Conservation (phyloP, 1,139 yeast species). For the Hanseniaspora sp. region DNA sequence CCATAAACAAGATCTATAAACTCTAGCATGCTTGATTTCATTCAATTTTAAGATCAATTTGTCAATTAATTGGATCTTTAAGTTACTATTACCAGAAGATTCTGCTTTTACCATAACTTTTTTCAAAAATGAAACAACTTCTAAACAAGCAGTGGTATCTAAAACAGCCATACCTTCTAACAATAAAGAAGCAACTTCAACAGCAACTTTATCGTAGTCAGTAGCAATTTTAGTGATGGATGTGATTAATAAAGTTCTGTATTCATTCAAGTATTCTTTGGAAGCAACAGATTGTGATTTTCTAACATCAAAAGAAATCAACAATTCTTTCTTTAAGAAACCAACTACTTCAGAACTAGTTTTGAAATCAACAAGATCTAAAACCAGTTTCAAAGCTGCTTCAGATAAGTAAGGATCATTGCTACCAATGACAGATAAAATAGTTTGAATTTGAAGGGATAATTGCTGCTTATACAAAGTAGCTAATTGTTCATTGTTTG, state of each 20-base stretch:
- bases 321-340: constrained; percentile 80
- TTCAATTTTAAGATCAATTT: constrained; percentile 57
- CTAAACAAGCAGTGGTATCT: constrained; percentile 76
- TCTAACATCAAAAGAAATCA: constrained; percentile 56
- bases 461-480: constrained; percentile 14
- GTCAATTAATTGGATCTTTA: constrained; percentile 54
- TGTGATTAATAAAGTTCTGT: constrained; percentile 77
- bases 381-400: constrained; percentile 50
- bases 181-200: constrained; percentile 76
- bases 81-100: constrained; percentile 28
- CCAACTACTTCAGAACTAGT: constrained; percentile 92
- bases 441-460: constrained; percentile 22
- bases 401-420: constrained; percentile 46
- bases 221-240: constrained; percentile 87
- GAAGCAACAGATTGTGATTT: constrained; percentile 49
- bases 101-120: constrained; percentile 93
- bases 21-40: constrained; percentile 72
- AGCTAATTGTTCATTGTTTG: constrained; percentile 13
- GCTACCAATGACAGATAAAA: constrained; percentile 70
- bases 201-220: constrained; percentile 80
- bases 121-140: constrained; percentile 77
- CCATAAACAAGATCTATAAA: constrained; percentile 91
- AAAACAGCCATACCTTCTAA: constrained; percentile 79
- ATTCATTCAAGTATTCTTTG: constrained; percentile 37
- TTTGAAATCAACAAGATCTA: constrained; percentile 70